These are phyloP conservation scores for Lippia alba DNA, from an alignment of 305 asterid species.

Conservation along the genomic window DNA sequence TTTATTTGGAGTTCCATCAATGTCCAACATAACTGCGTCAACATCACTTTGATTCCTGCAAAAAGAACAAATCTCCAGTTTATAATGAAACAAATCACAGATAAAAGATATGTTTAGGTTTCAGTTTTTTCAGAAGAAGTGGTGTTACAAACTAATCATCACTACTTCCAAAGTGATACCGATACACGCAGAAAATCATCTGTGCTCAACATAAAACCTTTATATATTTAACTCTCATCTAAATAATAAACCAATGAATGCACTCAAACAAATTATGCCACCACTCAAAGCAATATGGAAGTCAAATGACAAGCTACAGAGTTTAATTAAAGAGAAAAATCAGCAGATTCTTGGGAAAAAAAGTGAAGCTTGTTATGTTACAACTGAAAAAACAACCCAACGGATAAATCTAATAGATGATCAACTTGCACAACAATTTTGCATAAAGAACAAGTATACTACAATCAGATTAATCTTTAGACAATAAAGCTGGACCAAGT, in stretches of 20 bases:
- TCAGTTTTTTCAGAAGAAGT: slow-evolving; percentile 4
- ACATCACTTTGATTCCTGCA: slow-evolving; percentile 80
- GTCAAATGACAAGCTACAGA: slow-evolving; percentile 6
- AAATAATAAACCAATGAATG: not conserved
- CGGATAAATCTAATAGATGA: not conserved
- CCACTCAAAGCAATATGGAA: slow-evolving; percentile 7
- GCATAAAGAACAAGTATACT: not conserved
- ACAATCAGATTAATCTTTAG: not conserved
- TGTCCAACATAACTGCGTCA: slow-evolving; percentile 85
- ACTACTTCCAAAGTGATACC: not conserved
- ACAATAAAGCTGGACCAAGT: slow-evolving; percentile 4
- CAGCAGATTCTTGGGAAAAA: not conserved
- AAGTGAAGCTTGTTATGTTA: not conserved
- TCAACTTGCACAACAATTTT: not conserved
- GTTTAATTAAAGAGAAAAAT: not conserved
- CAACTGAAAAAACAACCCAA: not conserved
- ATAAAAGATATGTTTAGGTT: not conserved
- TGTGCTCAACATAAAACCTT: not conserved
- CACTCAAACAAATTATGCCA: not conserved
- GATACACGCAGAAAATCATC: slow-evolving; percentile 4
- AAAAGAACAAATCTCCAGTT: slow-evolving; percentile 23
- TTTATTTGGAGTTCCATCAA: slow-evolving; percentile 94
- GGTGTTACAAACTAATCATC: not conserved
- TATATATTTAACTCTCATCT: not conserved
- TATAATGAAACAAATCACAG: slow-evolving; percentile 27